Conservation (phyloP, 2,329 filamentous ascomycete species). For the Apiospora sp. region DNA sequence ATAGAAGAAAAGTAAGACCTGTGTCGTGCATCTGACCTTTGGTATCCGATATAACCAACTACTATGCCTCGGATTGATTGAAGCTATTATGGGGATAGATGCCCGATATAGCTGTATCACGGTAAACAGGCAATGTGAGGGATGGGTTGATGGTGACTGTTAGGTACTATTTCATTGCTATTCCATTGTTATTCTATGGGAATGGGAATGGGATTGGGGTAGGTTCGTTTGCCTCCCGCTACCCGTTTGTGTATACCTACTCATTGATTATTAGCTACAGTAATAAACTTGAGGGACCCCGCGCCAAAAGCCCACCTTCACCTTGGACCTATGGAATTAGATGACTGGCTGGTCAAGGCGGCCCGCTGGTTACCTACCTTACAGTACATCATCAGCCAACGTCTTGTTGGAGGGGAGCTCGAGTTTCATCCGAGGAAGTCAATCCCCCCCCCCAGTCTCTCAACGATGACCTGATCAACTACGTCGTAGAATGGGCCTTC, state of each 20-base stretch:
- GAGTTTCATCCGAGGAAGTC: background rate
- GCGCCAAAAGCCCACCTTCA: slow-evolving; percentile 4
- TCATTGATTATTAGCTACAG: background rate
- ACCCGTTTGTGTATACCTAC: background rate
- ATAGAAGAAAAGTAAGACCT: background rate
- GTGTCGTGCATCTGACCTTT: slow-evolving; percentile 3
- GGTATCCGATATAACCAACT: background rate
- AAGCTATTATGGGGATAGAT: background rate
- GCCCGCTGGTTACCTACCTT: background rate
- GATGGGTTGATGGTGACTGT: background rate
- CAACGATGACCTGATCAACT: slow-evolving; percentile 34
- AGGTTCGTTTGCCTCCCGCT: slow-evolving; percentile 6
- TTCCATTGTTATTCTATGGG: background rate
- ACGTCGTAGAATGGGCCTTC: slow-evolving; percentile 42
- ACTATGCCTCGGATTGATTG: background rate
- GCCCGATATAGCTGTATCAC: background rate
- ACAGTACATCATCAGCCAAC: background rate
- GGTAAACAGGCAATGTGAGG: background rate
- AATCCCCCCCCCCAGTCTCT: background rate
- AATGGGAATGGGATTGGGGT: background rate
- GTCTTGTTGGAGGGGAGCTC: background rate
- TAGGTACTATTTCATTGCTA: no score
- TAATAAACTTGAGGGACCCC: background rate
- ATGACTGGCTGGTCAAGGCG: slow-evolving; percentile 12
- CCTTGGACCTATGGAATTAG: background rate